A percentile compares a stretch with the other conserved stretches of the same genome.
These are phyloP conservation scores for Neckera pumila DNA, from an alignment of 225 moss, liverwort and hornwort genomes.

Conservation along the genomic window DNA sequence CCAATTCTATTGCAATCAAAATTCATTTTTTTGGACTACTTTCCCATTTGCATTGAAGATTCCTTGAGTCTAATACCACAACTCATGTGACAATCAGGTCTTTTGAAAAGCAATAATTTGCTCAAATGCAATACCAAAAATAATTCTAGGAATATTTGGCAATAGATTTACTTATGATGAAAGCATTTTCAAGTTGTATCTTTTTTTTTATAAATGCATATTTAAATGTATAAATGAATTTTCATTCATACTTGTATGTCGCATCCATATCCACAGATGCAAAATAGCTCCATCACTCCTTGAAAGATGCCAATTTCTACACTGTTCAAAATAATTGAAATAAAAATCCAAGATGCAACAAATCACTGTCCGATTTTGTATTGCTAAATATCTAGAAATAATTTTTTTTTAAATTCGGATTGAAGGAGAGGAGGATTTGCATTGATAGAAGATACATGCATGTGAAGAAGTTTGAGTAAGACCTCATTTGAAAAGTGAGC, in stretches of 20 bases:
- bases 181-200: no score
- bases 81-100: neutral
- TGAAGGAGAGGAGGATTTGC: neutral
- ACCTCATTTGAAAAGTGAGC: neutral
- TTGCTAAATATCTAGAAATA: neutral
- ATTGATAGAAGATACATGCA: neutral
- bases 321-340: neutral
- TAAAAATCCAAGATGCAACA: no score
- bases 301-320: rapidly evolving
- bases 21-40: no score
- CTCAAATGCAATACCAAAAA: neutral
- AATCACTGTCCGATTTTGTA: neutral
- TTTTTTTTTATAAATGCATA: no score
- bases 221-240: neutral
- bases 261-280: no score
- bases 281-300: neutral
- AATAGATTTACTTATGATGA: neutral
- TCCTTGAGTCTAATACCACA: neutral
- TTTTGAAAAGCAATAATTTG: neutral
- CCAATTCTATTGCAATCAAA: no score
- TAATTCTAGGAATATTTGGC: neutral
- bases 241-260: neutral
- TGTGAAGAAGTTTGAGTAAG: neutral
- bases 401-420: neutral
- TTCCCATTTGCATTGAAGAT: neutral